These are phyloP conservation scores for Phycomyces nitens DNA, from an alignment of 192 early-diverging fungal species.

Conservation along the genomic window DNA sequence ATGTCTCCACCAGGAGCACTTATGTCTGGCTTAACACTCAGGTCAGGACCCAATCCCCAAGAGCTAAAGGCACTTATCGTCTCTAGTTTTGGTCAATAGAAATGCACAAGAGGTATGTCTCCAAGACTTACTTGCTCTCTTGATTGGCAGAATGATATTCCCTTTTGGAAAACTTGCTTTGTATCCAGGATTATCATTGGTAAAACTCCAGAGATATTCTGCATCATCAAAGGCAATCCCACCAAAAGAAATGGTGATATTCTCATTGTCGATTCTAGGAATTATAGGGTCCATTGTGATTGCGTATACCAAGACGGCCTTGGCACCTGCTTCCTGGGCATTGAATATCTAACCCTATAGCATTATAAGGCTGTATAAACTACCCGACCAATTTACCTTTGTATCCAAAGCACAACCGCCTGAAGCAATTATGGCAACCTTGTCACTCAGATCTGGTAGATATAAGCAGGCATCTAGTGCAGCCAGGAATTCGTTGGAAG, in stretches of 20 bases:
- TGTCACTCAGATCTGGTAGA: constrained; percentile 26
- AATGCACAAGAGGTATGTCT: constrained; percentile 4
- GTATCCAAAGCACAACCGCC: constrained; percentile 43
- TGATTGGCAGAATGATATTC: constrained; percentile 27
- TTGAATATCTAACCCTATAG: constrained; percentile 18
- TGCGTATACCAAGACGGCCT: constrained; percentile 47
- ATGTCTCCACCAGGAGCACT: constrained; percentile 69
- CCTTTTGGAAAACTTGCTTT: constrained; percentile 31
- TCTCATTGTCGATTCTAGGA: constrained; percentile 13
- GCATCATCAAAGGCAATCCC: constrained; percentile 44
- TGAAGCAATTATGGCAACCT: constrained; percentile 40
- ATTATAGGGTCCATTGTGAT: constrained; percentile 34
- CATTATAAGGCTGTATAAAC: no score
- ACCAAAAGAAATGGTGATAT: constrained; percentile 38
- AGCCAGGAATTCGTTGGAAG: constrained; percentile 33
- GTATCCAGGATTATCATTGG: constrained; percentile 7
- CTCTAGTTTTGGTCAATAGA: constrained; percentile 30
- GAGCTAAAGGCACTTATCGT: constrained; percentile 59
- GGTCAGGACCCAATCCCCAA: constrained; percentile 60
- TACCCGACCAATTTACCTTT: constrained; percentile 42
- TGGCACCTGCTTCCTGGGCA: constrained; percentile 47
- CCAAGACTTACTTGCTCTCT: constrained; percentile 30
- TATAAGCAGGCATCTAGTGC: constrained; percentile 49
- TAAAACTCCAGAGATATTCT: constrained; percentile 13
- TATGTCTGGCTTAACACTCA: constrained; percentile 56